A percentile compares a stretch with the other conserved stretches of the same genome.
phyloP scores from a whole-genome alignment of 768 basidiomycete species.

The Lactarius trivialis region DNA sequence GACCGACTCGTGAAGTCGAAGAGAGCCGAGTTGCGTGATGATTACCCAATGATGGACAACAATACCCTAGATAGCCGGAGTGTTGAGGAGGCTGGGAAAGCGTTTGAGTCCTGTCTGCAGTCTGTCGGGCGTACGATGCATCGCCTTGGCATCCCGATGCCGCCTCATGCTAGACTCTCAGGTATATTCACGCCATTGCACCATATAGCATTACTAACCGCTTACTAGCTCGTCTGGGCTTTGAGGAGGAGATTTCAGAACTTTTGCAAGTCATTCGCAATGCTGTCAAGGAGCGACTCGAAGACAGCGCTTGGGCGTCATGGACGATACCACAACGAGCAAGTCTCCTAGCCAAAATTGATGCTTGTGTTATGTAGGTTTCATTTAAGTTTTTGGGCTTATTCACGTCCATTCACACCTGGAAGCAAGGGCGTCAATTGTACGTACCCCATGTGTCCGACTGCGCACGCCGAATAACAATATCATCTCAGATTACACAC shows the following conservation, averaged over 20 bases:
- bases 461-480: neutral
- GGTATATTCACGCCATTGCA: neutral
- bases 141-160: neutral
- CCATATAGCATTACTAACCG: neutral
- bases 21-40: neutral
- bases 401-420: neutral
- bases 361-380: neutral
- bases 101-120: neutral
- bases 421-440: neutral
- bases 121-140: neutral
- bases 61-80: neutral
- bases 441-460: neutral
- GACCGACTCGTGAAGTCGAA: neutral
- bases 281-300: neutral
- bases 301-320: no score
- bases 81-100: neutral
- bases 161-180: neutral
- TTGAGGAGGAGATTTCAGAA: neutral
- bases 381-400: no score
- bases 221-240: neutral
- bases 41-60: neutral
- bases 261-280: neutral
- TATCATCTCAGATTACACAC: neutral
- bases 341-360: no score
- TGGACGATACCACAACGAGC: no score